Evolutionary conservation across 129 eudicot species (phyloP), one percentile per base, ranked within the genome.

Genomic region (sunflower (Helianthus annuus)): DNA sequence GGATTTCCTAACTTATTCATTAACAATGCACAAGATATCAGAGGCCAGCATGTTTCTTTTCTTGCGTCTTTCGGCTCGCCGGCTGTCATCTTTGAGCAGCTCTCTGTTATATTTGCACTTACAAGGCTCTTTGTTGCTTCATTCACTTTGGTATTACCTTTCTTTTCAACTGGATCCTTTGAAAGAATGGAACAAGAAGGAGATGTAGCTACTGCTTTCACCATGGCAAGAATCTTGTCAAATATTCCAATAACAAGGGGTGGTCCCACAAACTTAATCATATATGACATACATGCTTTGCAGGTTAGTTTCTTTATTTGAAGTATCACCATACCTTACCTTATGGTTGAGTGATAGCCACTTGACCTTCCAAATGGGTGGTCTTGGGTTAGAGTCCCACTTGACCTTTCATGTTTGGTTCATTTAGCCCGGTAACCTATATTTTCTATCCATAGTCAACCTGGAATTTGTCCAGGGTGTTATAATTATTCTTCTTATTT

Each of bases 141-240:
- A 22, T 93, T 93, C 78, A 83, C 96, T 4, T 81, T 93, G 76
- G 98, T 93, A 7, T 78, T 93, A 64, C 98, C 97, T 69, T 93
- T 89, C 77, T 93, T 93, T 71, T 97, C 98, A 45, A 93, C 98
- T 66, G 98, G 98, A 8, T 83, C 97, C 60, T 90, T 93, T 84
- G 98, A 90, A 74, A 74, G 98, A 29, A 84, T 93, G 83, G 98
- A 93, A 83, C 97, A 89, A 79, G 98, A 93, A 85, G 98, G 98
- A 22, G 98, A 93, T 69, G 97, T 93, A 10, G 98, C 98, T 9
- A 93, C 98, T 77, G 98, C 98, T 4, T 93, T 87, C 77, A 93
- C 97, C 65, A 84, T 93, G 95, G 98, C 98, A 29, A 85, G 98
- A 68, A 89, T 93, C 64, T 78, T 93, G 48, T 93, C 98, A 32